phyloP scores from a whole-genome alignment of 352 stramenopile species.

The Globisporangium megalacanthum region DNA sequence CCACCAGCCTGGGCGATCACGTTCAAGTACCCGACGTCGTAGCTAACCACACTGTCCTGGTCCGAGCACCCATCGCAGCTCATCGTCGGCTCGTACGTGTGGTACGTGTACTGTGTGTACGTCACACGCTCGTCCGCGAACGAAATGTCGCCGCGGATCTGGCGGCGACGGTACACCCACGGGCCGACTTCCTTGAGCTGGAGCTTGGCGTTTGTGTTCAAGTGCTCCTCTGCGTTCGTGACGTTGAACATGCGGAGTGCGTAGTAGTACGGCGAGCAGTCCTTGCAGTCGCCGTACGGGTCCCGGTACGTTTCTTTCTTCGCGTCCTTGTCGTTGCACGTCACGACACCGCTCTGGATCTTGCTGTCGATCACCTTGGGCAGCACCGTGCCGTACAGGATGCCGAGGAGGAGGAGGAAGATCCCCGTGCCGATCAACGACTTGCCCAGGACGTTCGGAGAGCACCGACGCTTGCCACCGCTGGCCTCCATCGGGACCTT shows the following conservation, averaged over 20 bases:
- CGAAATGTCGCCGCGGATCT: slow-evolving; percentile 21
- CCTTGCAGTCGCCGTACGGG: slow-evolving; percentile 49
- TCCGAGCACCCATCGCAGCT: slow-evolving; percentile 18
- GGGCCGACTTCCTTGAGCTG: slow-evolving; percentile 22
- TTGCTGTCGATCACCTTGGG: slow-evolving; percentile 33
- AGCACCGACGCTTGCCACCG: slow-evolving; percentile 19
- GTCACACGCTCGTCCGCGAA: slow-evolving; percentile 14
- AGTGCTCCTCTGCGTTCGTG: slow-evolving; percentile 28
- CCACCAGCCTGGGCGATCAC: slow-evolving; percentile 20
- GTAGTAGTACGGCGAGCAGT: slow-evolving; percentile 55
- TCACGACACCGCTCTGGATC: slow-evolving; percentile 34
- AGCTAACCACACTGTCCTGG: slow-evolving; percentile 14
- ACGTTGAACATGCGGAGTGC: slow-evolving; percentile 34
- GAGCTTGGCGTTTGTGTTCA: slow-evolving; percentile 19
- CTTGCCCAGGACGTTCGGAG: slow-evolving; percentile 23
- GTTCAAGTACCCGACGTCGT: slow-evolving; percentile 25
- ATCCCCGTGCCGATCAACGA: slow-evolving; percentile 26
- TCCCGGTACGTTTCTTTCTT: slow-evolving; percentile 36
- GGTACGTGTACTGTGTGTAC: slow-evolving; percentile 29
- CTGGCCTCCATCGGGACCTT: slow-evolving; percentile 5
- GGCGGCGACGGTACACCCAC: slow-evolving; percentile 35
- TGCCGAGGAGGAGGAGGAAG: slow-evolving; percentile 27
- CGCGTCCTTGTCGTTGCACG: slow-evolving; percentile 24
- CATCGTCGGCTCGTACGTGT: slow-evolving; percentile 16
- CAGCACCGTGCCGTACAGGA: slow-evolving; percentile 36